A percentile compares a stretch with the other conserved stretches of the same genome.
phyloP scores from a whole-genome alignment of 2,329 filamentous ascomycete genomes.

The Mollisiaceae sp. region DNA sequence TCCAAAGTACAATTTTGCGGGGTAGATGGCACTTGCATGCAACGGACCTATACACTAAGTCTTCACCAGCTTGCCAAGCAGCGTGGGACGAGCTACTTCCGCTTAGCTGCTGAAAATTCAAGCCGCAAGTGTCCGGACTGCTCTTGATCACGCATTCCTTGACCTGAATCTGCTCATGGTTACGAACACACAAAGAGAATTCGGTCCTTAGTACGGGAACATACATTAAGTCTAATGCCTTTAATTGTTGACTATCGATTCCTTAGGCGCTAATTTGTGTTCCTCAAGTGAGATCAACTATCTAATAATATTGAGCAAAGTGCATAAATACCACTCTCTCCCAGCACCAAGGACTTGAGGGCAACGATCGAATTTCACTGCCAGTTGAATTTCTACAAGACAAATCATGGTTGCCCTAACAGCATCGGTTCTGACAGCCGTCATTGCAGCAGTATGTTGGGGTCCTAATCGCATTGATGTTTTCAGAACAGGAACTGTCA shows the following conservation, averaged over 20 bases:
- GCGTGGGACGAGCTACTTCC: not conserved
- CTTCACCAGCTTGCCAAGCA: not conserved
- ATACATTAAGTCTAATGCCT: not conserved
- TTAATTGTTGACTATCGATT: not conserved
- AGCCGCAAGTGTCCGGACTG: not conserved
- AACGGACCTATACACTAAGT: too few species aligned
- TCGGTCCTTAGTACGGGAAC: not conserved
- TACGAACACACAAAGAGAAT: not conserved
- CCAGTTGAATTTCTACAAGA: not conserved
- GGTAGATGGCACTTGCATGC: not conserved
- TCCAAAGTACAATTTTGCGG: not conserved
- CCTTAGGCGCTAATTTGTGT: not conserved
- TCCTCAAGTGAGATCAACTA: not conserved
- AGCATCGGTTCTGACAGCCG: conserved; percentile 16
- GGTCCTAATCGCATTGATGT: conserved; percentile 20
- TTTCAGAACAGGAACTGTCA: conserved; percentile 17
- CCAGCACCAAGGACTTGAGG: not conserved
- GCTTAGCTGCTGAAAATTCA: not conserved
- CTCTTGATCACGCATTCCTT: not conserved
- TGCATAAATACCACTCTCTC: not conserved
- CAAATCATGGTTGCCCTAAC: not conserved
- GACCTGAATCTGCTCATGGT: not conserved
- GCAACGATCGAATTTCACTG: not conserved
- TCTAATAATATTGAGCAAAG: not conserved
- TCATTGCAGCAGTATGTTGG: conserved; percentile 23